phyloP scores from a whole-genome alignment of 2,329 filamentous ascomycete species.

The Hypomyces rosellus region DNA sequence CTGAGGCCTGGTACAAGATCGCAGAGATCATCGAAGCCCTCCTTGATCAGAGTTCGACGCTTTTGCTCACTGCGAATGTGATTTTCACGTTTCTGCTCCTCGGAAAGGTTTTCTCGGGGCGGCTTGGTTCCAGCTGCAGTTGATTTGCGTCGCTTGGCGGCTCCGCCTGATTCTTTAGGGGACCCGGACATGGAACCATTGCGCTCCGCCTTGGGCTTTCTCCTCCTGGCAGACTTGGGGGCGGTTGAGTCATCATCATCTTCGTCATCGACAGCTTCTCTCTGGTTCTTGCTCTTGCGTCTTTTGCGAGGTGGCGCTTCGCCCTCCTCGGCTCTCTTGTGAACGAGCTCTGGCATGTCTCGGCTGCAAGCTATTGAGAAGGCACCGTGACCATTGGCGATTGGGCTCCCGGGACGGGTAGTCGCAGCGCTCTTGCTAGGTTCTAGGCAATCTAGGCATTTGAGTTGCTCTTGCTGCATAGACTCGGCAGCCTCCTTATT shows the following conservation, averaged over 20 bases:
- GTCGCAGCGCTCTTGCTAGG: conserved; percentile 51
- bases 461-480: conserved; percentile 48
- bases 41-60: conserved; percentile 71
- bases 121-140: conserved; percentile 36
- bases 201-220: conserved; percentile 42
- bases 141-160: conserved; percentile 47
- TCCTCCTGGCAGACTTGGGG: conserved; percentile 35
- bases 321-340: neutral
- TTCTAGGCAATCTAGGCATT: conserved; percentile 51
- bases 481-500: conserved; percentile 53
- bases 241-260: conserved; percentile 30
- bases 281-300: conserved; percentile 47
- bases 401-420: conserved; percentile 54
- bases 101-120: conserved; percentile 64
- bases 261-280: conserved; percentile 35
- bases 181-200: conserved; percentile 26
- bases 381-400: conserved; percentile 16
- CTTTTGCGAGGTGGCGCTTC: conserved; percentile 44
- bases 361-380: conserved; percentile 1
- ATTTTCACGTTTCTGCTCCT: conserved; percentile 78
- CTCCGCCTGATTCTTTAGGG: conserved; percentile 19
- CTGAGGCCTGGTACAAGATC: conserved; percentile 68
- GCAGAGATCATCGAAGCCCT: conserved; percentile 75
- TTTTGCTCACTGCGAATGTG: conserved; percentile 87
- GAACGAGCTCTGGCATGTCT: conserved; percentile 1